Evolutionary conservation across 495 filamentous ascomycete species (phyloP).

Genomic region (Penicillium subrubescens): DNA sequence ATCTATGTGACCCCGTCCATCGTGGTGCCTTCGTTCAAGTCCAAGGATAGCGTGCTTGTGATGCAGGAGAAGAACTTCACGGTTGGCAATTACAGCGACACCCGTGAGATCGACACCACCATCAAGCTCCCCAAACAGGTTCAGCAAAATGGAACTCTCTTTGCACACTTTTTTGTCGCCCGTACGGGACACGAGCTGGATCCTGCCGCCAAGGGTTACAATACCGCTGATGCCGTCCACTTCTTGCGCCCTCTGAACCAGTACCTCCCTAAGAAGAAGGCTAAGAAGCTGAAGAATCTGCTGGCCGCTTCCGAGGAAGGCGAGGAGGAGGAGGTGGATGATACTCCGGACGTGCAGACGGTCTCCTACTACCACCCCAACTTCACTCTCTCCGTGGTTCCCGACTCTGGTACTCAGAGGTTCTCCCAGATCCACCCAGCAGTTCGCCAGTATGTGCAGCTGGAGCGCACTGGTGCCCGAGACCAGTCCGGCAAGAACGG

Average conservation of each 20-base stretch:
- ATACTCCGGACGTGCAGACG: slow-evolving; percentile 61
- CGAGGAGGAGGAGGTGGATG: slow-evolving; percentile 52
- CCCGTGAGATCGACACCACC: slow-evolving; percentile 71
- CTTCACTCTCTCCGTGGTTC: slow-evolving; percentile 84
- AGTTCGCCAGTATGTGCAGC: slow-evolving; percentile 70
- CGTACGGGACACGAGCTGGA: slow-evolving; percentile 74
- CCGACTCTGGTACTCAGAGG: slow-evolving; percentile 69
- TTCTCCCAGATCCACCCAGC: slow-evolving; percentile 73
- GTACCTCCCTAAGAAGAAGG: slow-evolving; percentile 90
- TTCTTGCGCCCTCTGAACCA: slow-evolving; percentile 85
- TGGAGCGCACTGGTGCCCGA: slow-evolving; percentile 72
- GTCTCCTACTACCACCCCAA: slow-evolving; percentile 95
- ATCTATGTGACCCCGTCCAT: slow-evolving; percentile 82
- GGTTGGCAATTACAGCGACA: slow-evolving; percentile 80
- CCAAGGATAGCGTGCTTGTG: slow-evolving; percentile 60
- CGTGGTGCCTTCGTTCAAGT: slow-evolving; percentile 64
- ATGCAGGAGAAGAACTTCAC: slow-evolving; percentile 79
- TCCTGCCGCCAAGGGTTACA: slow-evolving; percentile 69
- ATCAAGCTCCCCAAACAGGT: slow-evolving; percentile 78
- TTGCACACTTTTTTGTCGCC: slow-evolving; percentile 88
- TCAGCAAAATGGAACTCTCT: slow-evolving; percentile 90
- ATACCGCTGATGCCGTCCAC: slow-evolving; percentile 73
- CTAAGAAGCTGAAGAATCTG: slow-evolving; percentile 85
- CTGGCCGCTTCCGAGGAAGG: slow-evolving; percentile 60
- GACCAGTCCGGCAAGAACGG: slow-evolving; percentile 84